Evolutionary conservation across 352 stramenopile species (phyloP).

Genomic region (Peronospora tabacina): DNA sequence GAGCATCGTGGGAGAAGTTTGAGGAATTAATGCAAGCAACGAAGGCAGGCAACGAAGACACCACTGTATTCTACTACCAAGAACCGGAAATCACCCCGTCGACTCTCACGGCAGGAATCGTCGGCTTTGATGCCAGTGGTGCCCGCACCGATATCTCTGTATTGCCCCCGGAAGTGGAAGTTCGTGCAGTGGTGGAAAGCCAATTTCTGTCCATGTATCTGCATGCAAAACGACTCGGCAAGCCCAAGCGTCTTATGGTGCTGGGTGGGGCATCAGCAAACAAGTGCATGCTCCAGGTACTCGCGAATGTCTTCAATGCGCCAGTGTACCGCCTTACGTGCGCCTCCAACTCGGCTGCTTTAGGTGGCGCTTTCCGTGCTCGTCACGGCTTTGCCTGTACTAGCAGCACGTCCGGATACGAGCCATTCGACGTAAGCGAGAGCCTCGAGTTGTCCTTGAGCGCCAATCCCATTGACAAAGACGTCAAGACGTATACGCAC

Average conservation of each 20-base stretch:
- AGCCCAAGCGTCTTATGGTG: constrained; percentile 48
- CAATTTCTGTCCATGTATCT: constrained; percentile 55
- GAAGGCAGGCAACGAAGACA: constrained; percentile 36
- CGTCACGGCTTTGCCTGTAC: constrained; percentile 34
- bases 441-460: constrained; percentile 39
- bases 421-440: constrained; percentile 31
- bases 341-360: constrained; percentile 42
- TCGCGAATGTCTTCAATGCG: constrained; percentile 53
- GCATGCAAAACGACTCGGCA: constrained; percentile 48
- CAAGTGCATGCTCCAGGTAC: constrained; percentile 44
- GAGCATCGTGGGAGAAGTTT: constrained; percentile 47
- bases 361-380: constrained; percentile 45
- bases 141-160: constrained; percentile 13
- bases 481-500: constrained; percentile 29
- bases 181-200: constrained; percentile 58
- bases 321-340: constrained; percentile 40
- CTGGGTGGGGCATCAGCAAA: constrained; percentile 57
- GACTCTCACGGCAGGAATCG: constrained; percentile 34
- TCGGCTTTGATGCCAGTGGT: constrained; percentile 36
- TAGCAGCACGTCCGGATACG: constrained; percentile 16
- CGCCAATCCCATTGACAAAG: constrained; percentile 22
- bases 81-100: constrained; percentile 64
- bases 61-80: constrained; percentile 51
- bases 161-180: constrained; percentile 24
- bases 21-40: constrained; percentile 38